Evolutionary conservation across 495 filamentous ascomycete species (phyloP).

Genomic region (Penicillium antarcticum): DNA sequence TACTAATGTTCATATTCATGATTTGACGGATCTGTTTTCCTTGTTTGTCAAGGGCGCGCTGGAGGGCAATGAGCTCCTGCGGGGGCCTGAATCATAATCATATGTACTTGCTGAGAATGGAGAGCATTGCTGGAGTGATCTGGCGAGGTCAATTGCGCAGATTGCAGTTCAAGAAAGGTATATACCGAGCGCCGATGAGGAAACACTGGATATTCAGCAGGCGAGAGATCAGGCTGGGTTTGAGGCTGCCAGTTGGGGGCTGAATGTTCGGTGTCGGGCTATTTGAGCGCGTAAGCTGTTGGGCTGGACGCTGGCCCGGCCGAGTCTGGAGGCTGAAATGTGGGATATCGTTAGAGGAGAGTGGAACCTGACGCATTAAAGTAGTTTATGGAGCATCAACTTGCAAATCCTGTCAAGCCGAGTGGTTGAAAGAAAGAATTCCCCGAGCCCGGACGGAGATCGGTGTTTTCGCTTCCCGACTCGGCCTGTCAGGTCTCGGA

Average conservation of each 20-base stretch:
- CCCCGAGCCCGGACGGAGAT: constrained; percentile 1
- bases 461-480: constrained; percentile 11
- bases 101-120: constrained; percentile 64
- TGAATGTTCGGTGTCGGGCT: constrained; percentile 6
- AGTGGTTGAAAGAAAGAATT: not conserved
- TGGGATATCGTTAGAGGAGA: constrained; percentile 18
- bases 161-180: constrained; percentile 52
- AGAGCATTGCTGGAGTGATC: constrained; percentile 56
- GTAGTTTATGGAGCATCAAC: too few species aligned
- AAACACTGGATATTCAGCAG: constrained; percentile 10
- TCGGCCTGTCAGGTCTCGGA: constrained; percentile 5
- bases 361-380: not conserved
- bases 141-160: constrained; percentile 49
- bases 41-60: constrained; percentile 54
- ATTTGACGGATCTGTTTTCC: constrained; percentile 56
- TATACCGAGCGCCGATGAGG: constrained; percentile 45
- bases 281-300: constrained; percentile 41
- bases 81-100: constrained; percentile 57
- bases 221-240: not conserved
- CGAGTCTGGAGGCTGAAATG: constrained; percentile 16
- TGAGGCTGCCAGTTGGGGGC: constrained; percentile 4
- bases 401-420: too few species aligned
- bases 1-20: constrained; percentile 60
- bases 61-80: constrained; percentile 48
- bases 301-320: constrained; percentile 51